phyloP scores from a whole-genome alignment of 148 eudicot genomes.

The Rhododendron molle region DNA sequence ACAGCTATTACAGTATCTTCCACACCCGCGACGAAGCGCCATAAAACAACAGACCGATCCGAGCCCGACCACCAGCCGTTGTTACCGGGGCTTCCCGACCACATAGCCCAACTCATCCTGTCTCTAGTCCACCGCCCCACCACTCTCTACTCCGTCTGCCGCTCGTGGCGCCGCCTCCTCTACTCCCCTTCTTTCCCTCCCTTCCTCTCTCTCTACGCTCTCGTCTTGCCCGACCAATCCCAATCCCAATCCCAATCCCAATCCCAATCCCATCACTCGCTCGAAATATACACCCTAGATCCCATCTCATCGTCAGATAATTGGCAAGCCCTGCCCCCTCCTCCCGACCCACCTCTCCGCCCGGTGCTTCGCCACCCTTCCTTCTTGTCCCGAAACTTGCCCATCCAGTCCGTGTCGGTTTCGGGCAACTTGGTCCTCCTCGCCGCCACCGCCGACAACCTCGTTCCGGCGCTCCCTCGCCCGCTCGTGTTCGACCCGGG shows the following conservation, averaged over 20 bases:
- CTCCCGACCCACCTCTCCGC: slow-evolving; percentile 31
- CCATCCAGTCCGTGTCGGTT: slow-evolving; percentile 55
- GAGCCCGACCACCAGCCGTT: slow-evolving; percentile 22
- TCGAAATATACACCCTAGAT: slow-evolving; percentile 34
- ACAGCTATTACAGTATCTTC: neutral
- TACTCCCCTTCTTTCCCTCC: slow-evolving; percentile 63
- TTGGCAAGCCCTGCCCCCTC: slow-evolving; percentile 52
- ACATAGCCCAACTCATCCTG: slow-evolving; percentile 57
- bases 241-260: neutral
- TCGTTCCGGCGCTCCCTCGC: slow-evolving; percentile 48
- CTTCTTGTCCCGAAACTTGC: slow-evolving; percentile 56
- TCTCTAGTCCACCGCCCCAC: slow-evolving; percentile 40
- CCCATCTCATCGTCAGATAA: slow-evolving; percentile 27
- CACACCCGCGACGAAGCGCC: slow-evolving; percentile 10
- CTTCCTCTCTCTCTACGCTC: slow-evolving; percentile 54
- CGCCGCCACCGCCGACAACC: slow-evolving; percentile 50
- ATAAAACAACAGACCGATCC: neutral
- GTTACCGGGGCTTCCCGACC: slow-evolving; percentile 68
- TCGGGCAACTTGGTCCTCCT: slow-evolving; percentile 55
- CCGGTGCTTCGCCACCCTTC: slow-evolving; percentile 57
- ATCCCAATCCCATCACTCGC: slow-evolving; percentile 6
- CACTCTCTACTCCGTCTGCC: slow-evolving; percentile 46
- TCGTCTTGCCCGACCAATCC: slow-evolving; percentile 22
- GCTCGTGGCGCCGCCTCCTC: slow-evolving; percentile 57
- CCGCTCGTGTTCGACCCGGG: slow-evolving; percentile 59